Evolutionary conservation across 2,329 filamentous ascomycete species (phyloP).

Genomic region (Septoria petroselini): DNA sequence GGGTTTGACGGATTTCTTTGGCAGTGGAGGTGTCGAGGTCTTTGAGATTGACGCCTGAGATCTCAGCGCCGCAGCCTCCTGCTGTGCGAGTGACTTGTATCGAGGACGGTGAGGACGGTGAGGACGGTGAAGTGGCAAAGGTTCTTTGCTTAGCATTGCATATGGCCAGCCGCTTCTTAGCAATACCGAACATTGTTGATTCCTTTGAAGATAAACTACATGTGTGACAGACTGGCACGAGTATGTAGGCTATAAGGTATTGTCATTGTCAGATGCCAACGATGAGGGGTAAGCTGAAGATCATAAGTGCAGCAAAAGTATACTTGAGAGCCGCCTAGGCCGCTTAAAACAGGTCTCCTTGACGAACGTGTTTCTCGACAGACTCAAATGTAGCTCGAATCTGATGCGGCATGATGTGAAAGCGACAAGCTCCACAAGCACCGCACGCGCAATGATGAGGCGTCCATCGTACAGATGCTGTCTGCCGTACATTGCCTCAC

Average conservation of each 20-base stretch:
- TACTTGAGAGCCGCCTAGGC: background rate
- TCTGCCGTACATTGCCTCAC: too few species aligned
- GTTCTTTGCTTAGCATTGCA: background rate
- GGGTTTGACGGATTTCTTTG: slow-evolving; percentile 68
- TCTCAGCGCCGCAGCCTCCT: slow-evolving; percentile 61
- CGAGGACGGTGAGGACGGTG: background rate
- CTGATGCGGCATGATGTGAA: too few species aligned
- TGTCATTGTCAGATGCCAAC: background rate
- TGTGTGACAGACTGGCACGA: too few species aligned
- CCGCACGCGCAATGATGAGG: too few species aligned
- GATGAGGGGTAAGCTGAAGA: slow-evolving; percentile 1
- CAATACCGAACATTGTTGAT: background rate
- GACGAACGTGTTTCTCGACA: too few species aligned
- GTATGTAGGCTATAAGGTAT: too few species aligned
- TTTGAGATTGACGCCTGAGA: slow-evolving; percentile 67
- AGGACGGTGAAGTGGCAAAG: slow-evolving; percentile 3
- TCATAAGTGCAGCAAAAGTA: background rate
- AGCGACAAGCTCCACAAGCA: too few species aligned
- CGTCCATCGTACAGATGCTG: too few species aligned
- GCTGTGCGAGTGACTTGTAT: slow-evolving; percentile 19
- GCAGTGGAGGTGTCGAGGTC: slow-evolving; percentile 63
- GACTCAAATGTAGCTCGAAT: too few species aligned
- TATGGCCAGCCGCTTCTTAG: background rate
- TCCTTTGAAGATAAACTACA: too few species aligned
- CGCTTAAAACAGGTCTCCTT: background rate